A percentile compares a stretch with the other conserved stretches of the same genome.
These are phyloP conservation scores for Daldinia concentrica DNA, from an alignment of 495 filamentous ascomycete species.

Conservation along the genomic window DNA sequence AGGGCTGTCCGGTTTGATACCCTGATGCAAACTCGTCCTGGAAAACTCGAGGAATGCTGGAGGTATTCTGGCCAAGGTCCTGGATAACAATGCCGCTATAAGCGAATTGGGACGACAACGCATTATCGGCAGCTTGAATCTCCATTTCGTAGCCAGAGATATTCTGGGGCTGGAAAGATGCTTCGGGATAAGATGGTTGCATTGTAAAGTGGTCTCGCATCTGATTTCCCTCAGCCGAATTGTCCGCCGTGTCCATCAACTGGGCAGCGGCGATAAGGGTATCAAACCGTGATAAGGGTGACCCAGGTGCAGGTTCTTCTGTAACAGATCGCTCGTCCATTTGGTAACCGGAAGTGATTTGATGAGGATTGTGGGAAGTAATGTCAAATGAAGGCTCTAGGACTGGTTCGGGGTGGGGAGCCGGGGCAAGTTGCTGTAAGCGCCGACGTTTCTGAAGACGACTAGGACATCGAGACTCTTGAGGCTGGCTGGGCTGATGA, in stretches of 20 bases:
- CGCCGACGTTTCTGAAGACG: not conserved
- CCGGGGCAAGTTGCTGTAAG: not conserved
- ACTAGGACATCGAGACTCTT: not conserved
- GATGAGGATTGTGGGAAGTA: not conserved
- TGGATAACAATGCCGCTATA: not conserved
- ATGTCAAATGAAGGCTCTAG: not conserved
- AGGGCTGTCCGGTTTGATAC: not conserved
- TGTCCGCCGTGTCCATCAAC: not conserved
- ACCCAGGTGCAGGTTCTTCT: not conserved
- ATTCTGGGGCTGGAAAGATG: not conserved
- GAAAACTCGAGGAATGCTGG: not conserved
- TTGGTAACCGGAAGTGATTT: not conserved
- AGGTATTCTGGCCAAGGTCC: not conserved
- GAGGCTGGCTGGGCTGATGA: not conserved
- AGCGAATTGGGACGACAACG: not conserved
- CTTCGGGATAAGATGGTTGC: not conserved
- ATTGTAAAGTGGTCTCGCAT: not conserved
- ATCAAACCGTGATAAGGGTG: not conserved
- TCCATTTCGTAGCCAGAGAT: not conserved
- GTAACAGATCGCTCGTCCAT: not conserved
- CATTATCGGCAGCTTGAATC: not conserved
- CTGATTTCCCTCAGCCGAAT: not conserved
- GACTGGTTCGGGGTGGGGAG: not conserved
- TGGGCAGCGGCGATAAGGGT: not conserved
- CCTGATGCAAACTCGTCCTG: not conserved